Base-by-base conservation (phyloP, 192 early-diverging fungal species). In the Podila horticola region DNA sequence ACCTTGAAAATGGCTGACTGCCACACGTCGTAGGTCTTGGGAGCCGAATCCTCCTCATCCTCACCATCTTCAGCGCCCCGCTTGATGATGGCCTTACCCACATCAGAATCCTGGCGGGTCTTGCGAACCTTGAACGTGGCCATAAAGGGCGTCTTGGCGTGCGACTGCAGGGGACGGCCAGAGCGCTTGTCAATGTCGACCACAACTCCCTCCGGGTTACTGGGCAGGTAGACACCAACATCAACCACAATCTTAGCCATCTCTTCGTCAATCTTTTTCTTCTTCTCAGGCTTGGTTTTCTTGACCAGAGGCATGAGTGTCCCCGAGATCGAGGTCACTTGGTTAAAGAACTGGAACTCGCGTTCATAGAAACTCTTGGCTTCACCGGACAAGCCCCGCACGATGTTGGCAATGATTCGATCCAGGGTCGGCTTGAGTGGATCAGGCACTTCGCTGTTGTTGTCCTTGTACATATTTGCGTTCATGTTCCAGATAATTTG, bases 401-500 rank as follows among this genome's bases (percentile, higher is more conserved):
- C 92, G 52, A 99, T 93, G 52, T 91, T 92, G 19, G 86, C 79
- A 70, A 97, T 95, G 26, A 99, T 93, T n/a, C 92, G 87, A 58
- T 99, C 98, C 9, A 99, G 84, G 15, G 88, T 86, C 12, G 97
- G 95, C 67, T 99, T 99, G 28, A 99, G 82, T 19, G 94, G 58
- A 79, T 99, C 98, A 2, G 94, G 93, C 3, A 79, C 70, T 34
- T 62, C 57, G 41, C 62, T 61, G 64, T 85, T 82, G 63, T 75
- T 74, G 64, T 85, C 84, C 58, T 74, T 77, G 74, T 65, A 85
- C 79, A 85, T 96, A 86, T 99, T 99, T 28, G 98, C 98, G 29
- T 98, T 94, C 98, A 99, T 99, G 82, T 99, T 99, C 98, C 98
- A 99, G 58, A 99, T 97, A 50, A 99, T 98, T 85, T 99, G 98